Evolutionary conservation across 306 rosid species (phyloP).

Genomic region (Malus orientalis): DNA sequence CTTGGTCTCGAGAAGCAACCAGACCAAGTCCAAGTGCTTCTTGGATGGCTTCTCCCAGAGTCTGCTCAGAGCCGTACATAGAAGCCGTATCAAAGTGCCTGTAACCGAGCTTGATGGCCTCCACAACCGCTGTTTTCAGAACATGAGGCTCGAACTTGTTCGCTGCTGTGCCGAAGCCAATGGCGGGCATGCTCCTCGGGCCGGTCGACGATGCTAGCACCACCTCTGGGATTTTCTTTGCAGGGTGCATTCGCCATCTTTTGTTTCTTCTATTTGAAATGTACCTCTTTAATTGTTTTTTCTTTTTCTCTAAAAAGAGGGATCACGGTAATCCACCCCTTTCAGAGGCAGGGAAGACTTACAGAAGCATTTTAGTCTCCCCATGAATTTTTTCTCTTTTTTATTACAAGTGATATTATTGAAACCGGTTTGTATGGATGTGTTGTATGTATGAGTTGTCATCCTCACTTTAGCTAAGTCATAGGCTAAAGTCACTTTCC

Average conservation of each 20-base stretch:
- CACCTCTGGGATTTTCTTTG: not conserved
- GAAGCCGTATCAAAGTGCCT: slow-evolving; percentile 13
- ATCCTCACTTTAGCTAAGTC: too few species aligned
- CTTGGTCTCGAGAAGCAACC: not conserved
- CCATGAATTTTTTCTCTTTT: too few species aligned
- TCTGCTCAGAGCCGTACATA: not conserved
- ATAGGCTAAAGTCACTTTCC: too few species aligned
- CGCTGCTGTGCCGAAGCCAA: not conserved
- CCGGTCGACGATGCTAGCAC: not conserved
- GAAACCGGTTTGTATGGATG: too few species aligned
- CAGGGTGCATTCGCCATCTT: not conserved
- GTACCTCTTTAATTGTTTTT: too few species aligned
- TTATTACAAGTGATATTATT: too few species aligned
- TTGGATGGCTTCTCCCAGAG: slow-evolving; percentile 2
- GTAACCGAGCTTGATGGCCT: slow-evolving; percentile 17
- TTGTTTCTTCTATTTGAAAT: not conserved
- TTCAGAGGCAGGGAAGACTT: fast-evolving
- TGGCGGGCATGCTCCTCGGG: not conserved
- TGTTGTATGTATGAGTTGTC: too few species aligned
- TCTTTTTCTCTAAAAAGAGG: too few species aligned
- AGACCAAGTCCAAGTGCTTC: slow-evolving; percentile 9
- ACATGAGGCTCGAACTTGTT: not conserved
- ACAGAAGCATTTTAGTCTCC: too few species aligned
- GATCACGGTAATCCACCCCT: too few species aligned
- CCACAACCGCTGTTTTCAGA: not conserved